Conservation (phyloP, 1,284 basidiomycete species). For the Schizophyllum amplum region DNA sequence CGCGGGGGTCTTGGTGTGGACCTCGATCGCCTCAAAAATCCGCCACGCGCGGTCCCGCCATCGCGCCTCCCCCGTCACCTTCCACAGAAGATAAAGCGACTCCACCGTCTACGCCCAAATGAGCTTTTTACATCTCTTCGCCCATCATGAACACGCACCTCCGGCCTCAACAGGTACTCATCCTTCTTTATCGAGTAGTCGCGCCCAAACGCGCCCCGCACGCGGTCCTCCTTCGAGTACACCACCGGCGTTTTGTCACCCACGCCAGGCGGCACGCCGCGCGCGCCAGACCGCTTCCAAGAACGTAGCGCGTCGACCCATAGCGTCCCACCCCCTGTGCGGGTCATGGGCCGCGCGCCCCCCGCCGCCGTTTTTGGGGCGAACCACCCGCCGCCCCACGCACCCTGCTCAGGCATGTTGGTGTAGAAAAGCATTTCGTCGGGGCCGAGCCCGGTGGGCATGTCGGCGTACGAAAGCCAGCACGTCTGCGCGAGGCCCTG, state of each 20-base stretch:
- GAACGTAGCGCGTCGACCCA: constrained; percentile 44
- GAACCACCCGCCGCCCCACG: constrained; percentile 8
- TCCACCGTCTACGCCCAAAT: constrained; percentile 37
- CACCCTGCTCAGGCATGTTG: constrained; percentile 8
- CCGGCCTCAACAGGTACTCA: constrained; percentile 33
- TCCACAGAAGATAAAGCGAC: constrained; percentile 42
- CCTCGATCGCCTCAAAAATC: constrained; percentile 48
- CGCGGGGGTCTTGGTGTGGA: constrained; percentile 27
- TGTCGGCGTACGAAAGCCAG: constrained; percentile 57
- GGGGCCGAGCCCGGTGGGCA: constrained; percentile 50
- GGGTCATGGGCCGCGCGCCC: constrained; percentile 11
- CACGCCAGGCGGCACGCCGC: constrained; percentile 46
- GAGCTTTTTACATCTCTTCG: too few relatives aligned
- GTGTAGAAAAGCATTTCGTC: constrained; percentile 32
- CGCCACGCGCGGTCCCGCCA: constrained; percentile 56
- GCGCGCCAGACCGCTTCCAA: constrained; percentile 39
- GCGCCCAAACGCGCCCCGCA: constrained; percentile 18
- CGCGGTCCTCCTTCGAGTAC: constrained; percentile 18
- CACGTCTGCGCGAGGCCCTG: constrained; percentile 62
- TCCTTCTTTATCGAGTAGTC: constrained; percentile 27
- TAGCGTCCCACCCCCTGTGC: constrained; percentile 17
- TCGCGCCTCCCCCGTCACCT: constrained; percentile 36
- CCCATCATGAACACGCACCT: too few relatives aligned
- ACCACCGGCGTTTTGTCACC: constrained; percentile 26
- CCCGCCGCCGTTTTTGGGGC: constrained; percentile 1